Percentiles rank a stretch among this genome's conserved stretches.
Conservation (phyloP, 2,329 filamentous ascomycete genomes). For the Colletotrichum salicis region DNA sequence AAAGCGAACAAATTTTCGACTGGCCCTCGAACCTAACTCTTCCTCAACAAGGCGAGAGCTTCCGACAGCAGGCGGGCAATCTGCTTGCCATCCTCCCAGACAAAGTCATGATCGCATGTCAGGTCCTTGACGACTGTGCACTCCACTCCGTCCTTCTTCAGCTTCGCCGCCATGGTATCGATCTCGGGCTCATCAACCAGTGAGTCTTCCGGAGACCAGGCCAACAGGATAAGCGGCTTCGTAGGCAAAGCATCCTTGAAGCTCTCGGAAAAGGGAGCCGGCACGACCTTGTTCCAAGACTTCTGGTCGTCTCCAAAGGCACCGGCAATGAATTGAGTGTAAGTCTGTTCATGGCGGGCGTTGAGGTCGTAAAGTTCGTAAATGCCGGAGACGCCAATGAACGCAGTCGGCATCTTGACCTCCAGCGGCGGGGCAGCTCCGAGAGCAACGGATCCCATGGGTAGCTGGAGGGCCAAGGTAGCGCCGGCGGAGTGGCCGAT, state of each 20-base stretch:
- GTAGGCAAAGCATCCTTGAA: slow-evolving; percentile 54
- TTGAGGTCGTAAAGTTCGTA: slow-evolving; percentile 71
- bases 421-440: slow-evolving; percentile 37
- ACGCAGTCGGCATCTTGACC: slow-evolving; percentile 56
- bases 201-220: slow-evolving; percentile 58
- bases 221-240: slow-evolving; percentile 51
- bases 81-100: slow-evolving; percentile 70
- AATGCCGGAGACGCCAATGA: slow-evolving; percentile 74
- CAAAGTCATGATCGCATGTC: slow-evolving; percentile 69
- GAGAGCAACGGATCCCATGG: slow-evolving; percentile 55
- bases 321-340: slow-evolving; percentile 65
- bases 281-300: slow-evolving; percentile 67
- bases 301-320: slow-evolving; percentile 68
- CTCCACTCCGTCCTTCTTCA: slow-evolving; percentile 52
- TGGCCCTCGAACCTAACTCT: not conserved
- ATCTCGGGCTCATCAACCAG: slow-evolving; percentile 68
- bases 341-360: slow-evolving; percentile 57
- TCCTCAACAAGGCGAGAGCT: slow-evolving; percentile 34
- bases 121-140: slow-evolving; percentile 53
- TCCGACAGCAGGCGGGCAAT: slow-evolving; percentile 60
- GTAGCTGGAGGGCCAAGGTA: slow-evolving; percentile 70
- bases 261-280: slow-evolving; percentile 54
- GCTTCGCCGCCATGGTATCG: slow-evolving; percentile 62
- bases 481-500: slow-evolving; percentile 73
- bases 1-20: not conserved